phyloP scores from a whole-genome alignment of 768 basidiomycete species.

The Hygrocybe punicea region DNA sequence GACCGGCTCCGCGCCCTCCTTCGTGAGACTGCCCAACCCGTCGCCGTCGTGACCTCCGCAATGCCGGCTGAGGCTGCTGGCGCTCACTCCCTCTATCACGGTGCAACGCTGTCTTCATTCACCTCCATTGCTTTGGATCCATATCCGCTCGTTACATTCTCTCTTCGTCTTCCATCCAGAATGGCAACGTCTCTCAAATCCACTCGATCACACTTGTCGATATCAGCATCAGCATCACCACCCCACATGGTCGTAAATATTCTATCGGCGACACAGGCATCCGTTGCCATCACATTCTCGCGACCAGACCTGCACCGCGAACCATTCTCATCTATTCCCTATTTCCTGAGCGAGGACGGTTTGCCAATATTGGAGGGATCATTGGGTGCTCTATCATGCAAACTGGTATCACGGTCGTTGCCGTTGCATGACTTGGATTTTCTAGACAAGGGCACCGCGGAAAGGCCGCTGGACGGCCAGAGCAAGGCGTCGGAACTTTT shows the following conservation, averaged over 20 bases:
- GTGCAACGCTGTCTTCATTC: slow-evolving; percentile 92
- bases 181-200: slow-evolving; percentile 65
- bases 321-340: slow-evolving; percentile 51
- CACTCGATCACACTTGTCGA: slow-evolving; percentile 11
- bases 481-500: slow-evolving; percentile 64
- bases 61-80: slow-evolving; percentile 43
- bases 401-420: slow-evolving; percentile 56
- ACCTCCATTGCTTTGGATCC: slow-evolving; percentile 90
- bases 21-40: slow-evolving; percentile 79
- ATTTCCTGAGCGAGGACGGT: slow-evolving; percentile 48
- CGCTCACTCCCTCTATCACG: slow-evolving; percentile 52
- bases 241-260: slow-evolving; percentile 77
- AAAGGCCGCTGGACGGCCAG: slow-evolving; percentile 18
- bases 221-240: too few relatives aligned
- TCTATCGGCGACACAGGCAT: slow-evolving; percentile 63
- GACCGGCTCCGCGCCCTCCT: slow-evolving; percentile 53
- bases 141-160: slow-evolving; percentile 82
- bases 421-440: slow-evolving; percentile 55
- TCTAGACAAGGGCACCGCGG: slow-evolving; percentile 24
- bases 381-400: slow-evolving; percentile 72
- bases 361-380: slow-evolving; percentile 56
- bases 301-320: slow-evolving; percentile 62
- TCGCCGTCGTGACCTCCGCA: slow-evolving; percentile 76
- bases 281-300: slow-evolving; percentile 67
- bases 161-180: slow-evolving; percentile 83